Evolutionary conservation across 768 basidiomycete genomes (phyloP).

Genomic region (Lepiota brunneoincarnata): DNA sequence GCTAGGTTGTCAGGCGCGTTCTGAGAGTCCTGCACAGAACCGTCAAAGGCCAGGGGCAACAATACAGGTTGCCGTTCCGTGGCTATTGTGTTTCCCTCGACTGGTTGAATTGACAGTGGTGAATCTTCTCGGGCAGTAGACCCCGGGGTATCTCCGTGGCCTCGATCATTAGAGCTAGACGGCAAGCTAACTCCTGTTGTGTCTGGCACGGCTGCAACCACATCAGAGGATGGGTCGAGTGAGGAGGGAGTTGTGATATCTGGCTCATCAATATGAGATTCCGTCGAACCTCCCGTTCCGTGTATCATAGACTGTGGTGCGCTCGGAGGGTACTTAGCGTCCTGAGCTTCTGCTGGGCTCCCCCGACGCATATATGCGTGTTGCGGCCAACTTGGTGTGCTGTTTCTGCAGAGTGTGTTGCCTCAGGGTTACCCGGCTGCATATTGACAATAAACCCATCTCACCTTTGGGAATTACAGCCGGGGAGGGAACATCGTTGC

Average conservation of each 20-base stretch:
- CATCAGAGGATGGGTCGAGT: background rate
- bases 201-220: background rate
- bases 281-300: background rate
- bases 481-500: background rate
- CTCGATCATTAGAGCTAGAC: background rate
- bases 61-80: too few species aligned
- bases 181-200: background rate
- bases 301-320: background rate
- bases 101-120: too few species aligned
- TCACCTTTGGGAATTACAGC: background rate
- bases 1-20: background rate
- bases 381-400: background rate
- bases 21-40: too few species aligned
- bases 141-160: background rate
- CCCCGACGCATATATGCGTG: conserved; percentile 3
- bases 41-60: too few species aligned
- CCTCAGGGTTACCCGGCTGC: background rate
- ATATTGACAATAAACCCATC: background rate
- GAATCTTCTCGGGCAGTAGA: background rate
- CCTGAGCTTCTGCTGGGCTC: background rate
- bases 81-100: too few species aligned
- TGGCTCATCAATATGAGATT: background rate
- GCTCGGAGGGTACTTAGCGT: too few species aligned
- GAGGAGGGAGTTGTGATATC: background rate
- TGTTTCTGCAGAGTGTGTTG: background rate